Evolutionary conservation across 805 yeast species (phyloP), one percentile per base, ranked within the genome.

Genomic region (Lachancea meyersii): DNA sequence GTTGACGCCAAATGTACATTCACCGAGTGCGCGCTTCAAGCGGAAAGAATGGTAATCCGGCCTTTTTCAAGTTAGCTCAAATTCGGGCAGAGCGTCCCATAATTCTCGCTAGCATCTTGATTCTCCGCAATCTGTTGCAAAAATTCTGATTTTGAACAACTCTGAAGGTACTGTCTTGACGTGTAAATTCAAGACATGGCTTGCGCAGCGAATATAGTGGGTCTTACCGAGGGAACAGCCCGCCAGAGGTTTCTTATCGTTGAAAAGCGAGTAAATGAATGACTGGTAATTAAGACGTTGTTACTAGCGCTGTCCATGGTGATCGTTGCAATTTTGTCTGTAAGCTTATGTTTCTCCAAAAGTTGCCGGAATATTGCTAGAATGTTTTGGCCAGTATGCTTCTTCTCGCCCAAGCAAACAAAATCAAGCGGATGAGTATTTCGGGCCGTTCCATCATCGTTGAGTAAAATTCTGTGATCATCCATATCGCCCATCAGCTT

Each of bases 1-100:
- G 11, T 19, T 41, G 48, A n/a, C 30, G 28, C 48, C 48, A 45
- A 17, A 11, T 26, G 35, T 24, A 41, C 22, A 33, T 18, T 45
- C 39, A 37, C 10, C 39, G 28, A 5, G 36, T 18, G 16, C 14
- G 26, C 3, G 48, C 18, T 18, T 41, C 45, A 17, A 24, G 27
- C 14, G 48, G 45, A 24, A 45, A 18, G 3, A 32, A 26, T 24
- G 43, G 45, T 23, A 41, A 16, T 13, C 22, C 31, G 11, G 26
- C 16, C 8, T 11, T 28, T 20, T 31, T 23, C 24, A 42, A 33
- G 21, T 32, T 17, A 22, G 31, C 18, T 24, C 33, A 11, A 17
- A 31, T 14, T 2, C 32, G 33, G 16, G 23, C 8, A 10, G 42
- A 32, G n/a, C 5, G 3, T 19, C 41, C 19, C 37, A 17, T 37